phyloP scores from a whole-genome alignment of 2,329 filamentous ascomycete species.

The Diaporthe sp. region DNA sequence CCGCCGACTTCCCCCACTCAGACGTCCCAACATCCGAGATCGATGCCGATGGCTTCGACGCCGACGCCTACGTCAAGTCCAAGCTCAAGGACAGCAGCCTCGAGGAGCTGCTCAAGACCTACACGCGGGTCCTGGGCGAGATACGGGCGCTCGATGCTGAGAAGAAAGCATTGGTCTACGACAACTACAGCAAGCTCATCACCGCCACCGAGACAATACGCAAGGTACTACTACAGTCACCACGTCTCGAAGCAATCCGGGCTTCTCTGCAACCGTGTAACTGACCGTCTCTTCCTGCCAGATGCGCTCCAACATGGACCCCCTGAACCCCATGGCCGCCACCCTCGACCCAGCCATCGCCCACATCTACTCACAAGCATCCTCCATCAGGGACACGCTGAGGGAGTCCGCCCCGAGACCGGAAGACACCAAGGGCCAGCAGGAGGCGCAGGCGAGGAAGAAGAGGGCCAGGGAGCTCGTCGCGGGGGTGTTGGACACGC shows the following conservation, averaged over 20 bases:
- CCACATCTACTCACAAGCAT: constrained; percentile 77
- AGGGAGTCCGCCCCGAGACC: constrained; percentile 63
- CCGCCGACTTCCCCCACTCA: constrained; percentile 53
- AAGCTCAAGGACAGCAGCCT: constrained; percentile 74
- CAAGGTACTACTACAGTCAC: constrained; percentile 65
- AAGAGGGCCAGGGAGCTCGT: constrained; percentile 69
- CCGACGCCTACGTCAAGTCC: constrained; percentile 75
- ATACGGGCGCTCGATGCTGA: constrained; percentile 93
- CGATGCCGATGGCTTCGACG: constrained; percentile 80
- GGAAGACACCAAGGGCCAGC: constrained; percentile 54
- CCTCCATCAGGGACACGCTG: constrained; percentile 66
- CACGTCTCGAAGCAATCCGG: not conserved
- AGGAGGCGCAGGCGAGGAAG: constrained; percentile 53
- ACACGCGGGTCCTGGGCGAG: constrained; percentile 81
- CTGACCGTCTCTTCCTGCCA: constrained; percentile 46
- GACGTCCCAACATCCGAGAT: constrained; percentile 79
- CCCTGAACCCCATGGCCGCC: constrained; percentile 79
- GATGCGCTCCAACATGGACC: constrained; percentile 88
- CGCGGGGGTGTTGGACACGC: constrained; percentile 72
- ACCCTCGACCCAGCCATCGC: constrained; percentile 81
- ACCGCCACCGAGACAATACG: constrained; percentile 96
- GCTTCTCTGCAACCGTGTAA: not conserved
- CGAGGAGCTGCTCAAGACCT: constrained; percentile 77
- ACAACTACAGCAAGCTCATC: constrained; percentile 98
- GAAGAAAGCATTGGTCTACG: constrained; percentile 96